These are phyloP conservation scores for Raffaelea deltoideospora DNA, from an alignment of 2,329 filamentous ascomycete species.

Conservation along the genomic window DNA sequence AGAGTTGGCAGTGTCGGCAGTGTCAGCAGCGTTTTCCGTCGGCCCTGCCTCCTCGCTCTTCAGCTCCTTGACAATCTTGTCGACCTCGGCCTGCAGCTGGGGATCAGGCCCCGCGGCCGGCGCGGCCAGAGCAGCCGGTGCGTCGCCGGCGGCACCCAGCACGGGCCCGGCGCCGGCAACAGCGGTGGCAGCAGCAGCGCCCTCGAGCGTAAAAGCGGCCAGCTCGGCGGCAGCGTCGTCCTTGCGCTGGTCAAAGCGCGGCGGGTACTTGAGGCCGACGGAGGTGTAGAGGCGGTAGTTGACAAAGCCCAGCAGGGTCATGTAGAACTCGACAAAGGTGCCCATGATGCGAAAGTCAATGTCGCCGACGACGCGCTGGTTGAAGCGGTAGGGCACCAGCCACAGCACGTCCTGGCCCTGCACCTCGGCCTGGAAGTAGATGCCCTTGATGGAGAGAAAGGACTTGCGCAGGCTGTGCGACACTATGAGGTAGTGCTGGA, in stretches of 20 bases:
- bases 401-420: slow-evolving; percentile 94
- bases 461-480: slow-evolving; percentile 88
- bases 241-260: slow-evolving; percentile 75
- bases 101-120: slow-evolving; percentile 30
- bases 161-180: slow-evolving; percentile 22
- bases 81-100: slow-evolving; percentile 48
- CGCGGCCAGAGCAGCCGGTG: slow-evolving; percentile 25
- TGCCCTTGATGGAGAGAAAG: slow-evolving; percentile 96
- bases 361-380: slow-evolving; percentile 83
- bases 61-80: slow-evolving; percentile 55
- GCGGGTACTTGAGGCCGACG: slow-evolving; percentile 84
- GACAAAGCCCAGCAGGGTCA: slow-evolving; percentile 85
- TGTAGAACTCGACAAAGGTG: slow-evolving; percentile 98
- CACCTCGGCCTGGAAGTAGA: slow-evolving; percentile 97
- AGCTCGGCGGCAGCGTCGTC: slow-evolving; percentile 85
- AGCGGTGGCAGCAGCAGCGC: slow-evolving; percentile 48
- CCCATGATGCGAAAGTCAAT: slow-evolving; percentile 99
- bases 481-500: slow-evolving; percentile 92
- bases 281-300: slow-evolving; percentile 92
- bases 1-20: slow-evolving; percentile 21
- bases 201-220: slow-evolving; percentile 80
- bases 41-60: slow-evolving; percentile 25
- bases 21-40: slow-evolving; percentile 19
- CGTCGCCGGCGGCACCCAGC: slow-evolving; percentile 23
- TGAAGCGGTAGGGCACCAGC: slow-evolving; percentile 96